phyloP scores from a whole-genome alignment of 2,329 filamentous ascomycete species.

The Emergomyces orientalis region DNA sequence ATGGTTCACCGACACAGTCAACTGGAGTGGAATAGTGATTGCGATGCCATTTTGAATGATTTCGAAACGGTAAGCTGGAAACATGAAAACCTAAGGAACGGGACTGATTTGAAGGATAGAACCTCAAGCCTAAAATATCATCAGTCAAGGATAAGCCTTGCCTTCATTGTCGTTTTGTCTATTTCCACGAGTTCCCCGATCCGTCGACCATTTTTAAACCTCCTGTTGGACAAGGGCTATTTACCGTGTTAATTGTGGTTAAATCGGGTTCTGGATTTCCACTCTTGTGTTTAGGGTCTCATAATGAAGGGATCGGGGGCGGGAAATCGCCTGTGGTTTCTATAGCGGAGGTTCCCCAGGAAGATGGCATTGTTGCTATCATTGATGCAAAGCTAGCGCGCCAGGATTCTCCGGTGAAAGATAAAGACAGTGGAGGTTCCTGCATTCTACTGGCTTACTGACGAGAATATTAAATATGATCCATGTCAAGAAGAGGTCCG shows the following conservation, averaged over 20 bases:
- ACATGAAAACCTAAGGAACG: background rate
- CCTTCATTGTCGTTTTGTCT: background rate
- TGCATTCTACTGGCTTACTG: background rate
- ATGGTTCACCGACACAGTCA: background rate
- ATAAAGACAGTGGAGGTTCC: slow-evolving; percentile 1
- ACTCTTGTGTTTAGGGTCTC: background rate
- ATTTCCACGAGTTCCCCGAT: background rate
- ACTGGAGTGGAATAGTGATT: background rate
- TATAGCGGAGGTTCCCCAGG: slow-evolving; percentile 1
- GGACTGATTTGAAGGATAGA: slow-evolving; percentile 1
- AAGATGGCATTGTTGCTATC: slow-evolving; percentile 1
- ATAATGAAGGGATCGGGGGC: background rate
- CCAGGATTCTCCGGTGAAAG: background rate
- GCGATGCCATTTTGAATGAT: background rate
- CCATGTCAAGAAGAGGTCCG: background rate
- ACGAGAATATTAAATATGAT: slow-evolving; percentile 2
- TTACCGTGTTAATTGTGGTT: background rate
- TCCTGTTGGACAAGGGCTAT: background rate
- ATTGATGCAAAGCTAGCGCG: background rate
- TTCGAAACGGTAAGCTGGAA: background rate
- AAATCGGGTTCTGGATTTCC: slow-evolving; percentile 1
- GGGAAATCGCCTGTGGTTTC: background rate
- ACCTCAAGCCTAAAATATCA: slow-evolving; percentile 1
- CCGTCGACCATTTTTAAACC: background rate
- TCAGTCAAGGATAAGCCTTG: slow-evolving; percentile 1